Conservation (phyloP, 345 rosid genomes). For the Corchorus capsularis region DNA sequence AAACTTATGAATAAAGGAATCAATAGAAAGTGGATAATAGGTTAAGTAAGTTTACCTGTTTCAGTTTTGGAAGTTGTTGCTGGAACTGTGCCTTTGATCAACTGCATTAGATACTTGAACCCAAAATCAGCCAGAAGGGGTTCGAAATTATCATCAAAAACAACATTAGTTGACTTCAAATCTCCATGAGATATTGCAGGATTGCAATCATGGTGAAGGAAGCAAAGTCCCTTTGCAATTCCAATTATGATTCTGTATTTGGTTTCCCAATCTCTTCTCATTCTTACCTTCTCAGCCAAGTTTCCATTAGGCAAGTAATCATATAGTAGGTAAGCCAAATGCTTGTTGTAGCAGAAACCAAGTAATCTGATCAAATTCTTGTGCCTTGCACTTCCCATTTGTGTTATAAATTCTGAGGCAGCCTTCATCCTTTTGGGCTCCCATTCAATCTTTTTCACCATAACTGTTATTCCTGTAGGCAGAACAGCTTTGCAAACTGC, state of each 20-base stretch:
- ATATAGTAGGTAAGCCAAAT: conserved; percentile 60
- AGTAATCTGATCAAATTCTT: conserved; percentile 74
- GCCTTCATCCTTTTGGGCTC: conserved; percentile 44
- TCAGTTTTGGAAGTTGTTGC: conserved; percentile 32
- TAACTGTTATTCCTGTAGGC: conserved; percentile 89
- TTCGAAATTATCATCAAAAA: conserved; percentile 74
- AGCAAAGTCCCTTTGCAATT: conserved; percentile 77
- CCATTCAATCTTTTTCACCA: conserved; percentile 63
- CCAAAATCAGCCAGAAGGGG: conserved; percentile 77
- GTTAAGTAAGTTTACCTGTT: conserved; percentile 37
- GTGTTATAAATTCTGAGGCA: conserved; percentile 44
- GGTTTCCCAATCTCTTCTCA: conserved; percentile 62
- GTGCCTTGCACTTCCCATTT: conserved; percentile 79
- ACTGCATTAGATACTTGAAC: conserved; percentile 47
- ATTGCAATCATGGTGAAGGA: conserved; percentile 88
- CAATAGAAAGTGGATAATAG: neutral
- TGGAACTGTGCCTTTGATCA: conserved; percentile 43
- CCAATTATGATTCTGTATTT: conserved; percentile 67
- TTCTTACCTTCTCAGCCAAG: conserved; percentile 57
- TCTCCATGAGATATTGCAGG: conserved; percentile 93
- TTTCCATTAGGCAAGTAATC: conserved; percentile 83
- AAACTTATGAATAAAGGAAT: neutral
- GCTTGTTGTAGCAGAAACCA: conserved; percentile 82
- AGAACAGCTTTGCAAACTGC: conserved; percentile 66
- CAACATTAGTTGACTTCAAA: conserved; percentile 60